These are phyloP conservation scores for Skeletonema costatum DNA, from an alignment of 108 stramenopile species.

Conservation along the genomic window DNA sequence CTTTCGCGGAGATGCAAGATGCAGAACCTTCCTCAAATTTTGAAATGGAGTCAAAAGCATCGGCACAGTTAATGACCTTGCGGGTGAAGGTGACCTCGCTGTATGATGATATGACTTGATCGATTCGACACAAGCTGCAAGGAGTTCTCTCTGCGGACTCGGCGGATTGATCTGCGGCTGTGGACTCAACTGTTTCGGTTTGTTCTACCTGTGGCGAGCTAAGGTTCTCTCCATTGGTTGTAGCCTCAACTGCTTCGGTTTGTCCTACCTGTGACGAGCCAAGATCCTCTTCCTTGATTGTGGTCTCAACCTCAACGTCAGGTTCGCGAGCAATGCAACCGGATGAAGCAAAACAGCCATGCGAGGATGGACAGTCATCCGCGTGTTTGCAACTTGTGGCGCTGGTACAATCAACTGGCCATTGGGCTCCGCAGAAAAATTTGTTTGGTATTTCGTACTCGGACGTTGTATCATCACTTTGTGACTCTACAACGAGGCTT, in stretches of 20 bases:
- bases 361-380: slow-evolving; percentile 9
- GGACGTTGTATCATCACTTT: background rate
- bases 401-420: slow-evolving; percentile 9
- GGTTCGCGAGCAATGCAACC: background rate
- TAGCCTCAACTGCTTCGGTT: background rate
- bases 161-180: background rate
- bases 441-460: background rate
- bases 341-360: background rate
- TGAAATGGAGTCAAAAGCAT: slow-evolving; percentile 4
- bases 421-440: slow-evolving; percentile 8
- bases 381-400: slow-evolving; percentile 7
- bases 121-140: slow-evolving; percentile 11
- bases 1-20: slow-evolving; percentile 3
- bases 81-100: slow-evolving; percentile 4
- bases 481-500: background rate
- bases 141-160: background rate
- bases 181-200: background rate
- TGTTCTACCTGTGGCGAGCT: too few relatives aligned
- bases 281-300: background rate
- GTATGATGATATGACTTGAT: slow-evolving; percentile 9
- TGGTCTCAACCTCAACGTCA: background rate
- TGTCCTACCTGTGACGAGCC: too few relatives aligned
- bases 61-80: slow-evolving; percentile 7
- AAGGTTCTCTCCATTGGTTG: background rate
- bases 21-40: background rate